These are phyloP conservation scores for Rhizophagus clarus DNA, from an alignment of 192 early-diverging fungal species.

Conservation along the genomic window DNA sequence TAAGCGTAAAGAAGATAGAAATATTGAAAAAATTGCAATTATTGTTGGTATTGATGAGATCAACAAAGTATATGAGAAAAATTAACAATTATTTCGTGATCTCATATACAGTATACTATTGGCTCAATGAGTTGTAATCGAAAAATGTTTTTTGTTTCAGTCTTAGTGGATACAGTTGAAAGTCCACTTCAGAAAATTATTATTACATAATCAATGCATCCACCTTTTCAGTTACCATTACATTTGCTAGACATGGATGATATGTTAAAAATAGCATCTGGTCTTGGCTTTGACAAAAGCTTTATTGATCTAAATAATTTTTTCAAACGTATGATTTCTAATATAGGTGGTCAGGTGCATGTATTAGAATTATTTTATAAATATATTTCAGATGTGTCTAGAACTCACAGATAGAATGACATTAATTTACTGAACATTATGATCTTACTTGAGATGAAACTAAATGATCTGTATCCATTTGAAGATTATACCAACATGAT, in stretches of 20 bases:
- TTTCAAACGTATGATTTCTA: background rate
- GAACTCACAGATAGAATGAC: no score
- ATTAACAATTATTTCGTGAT: background rate
- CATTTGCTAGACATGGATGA: background rate
- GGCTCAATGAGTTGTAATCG: background rate
- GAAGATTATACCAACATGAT: no score
- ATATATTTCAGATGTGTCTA: background rate
- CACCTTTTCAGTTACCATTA: background rate
- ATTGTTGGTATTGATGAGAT: background rate
- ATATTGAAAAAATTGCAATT: no score
- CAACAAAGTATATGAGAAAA: no score
- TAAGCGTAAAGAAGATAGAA: no score
- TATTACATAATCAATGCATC: slow-evolving; percentile 24
- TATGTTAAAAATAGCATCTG: background rate
- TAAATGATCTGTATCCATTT: no score
- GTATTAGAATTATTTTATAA: background rate
- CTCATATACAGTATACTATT: background rate
- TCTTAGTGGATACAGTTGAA: slow-evolving; percentile 13
- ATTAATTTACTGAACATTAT: no score
- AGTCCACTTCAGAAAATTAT: background rate
- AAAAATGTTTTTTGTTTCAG: slow-evolving; percentile 1
- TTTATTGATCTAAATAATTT: background rate
- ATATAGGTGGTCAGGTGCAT: background rate
- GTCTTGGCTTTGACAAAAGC: background rate
- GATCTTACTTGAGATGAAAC: no score